Base-by-base conservation (phyloP, 768 basidiomycete genomes). In the Lentinus brumalis region DNA sequence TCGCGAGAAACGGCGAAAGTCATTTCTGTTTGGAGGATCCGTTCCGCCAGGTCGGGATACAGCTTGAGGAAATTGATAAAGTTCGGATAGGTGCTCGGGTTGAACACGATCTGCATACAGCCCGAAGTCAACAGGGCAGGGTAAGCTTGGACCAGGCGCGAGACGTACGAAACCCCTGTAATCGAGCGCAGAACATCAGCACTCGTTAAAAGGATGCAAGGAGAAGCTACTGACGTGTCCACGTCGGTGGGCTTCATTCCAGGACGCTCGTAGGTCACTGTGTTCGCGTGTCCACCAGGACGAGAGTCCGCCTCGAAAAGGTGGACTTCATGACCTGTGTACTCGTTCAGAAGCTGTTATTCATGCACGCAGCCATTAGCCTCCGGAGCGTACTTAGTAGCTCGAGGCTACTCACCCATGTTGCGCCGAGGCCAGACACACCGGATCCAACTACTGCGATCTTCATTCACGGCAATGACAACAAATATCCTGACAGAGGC, bases 1-100 rank as follows among this genome's bases (percentile, higher is more conserved):
- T 92, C 88, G 50, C 89, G 79, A 4, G 90, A 88, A 41, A 94
- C 83, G 64, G 84, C 83, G 73, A 92, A 92, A 0, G 90, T 87
- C 90, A 92, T 92, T 57, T 86, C 83, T 0, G 89, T 89, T 3
- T 81, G 78, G 44, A 84, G 65, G 32, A 86, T 79, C 4, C 73
- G 62, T 12, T 59, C 53, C 1, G 59, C 74, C 42, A 91, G 80
- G 14, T 72, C 67, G 5, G 79, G 74, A 50, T 81, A 76, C 31
- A 78, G 70, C 15, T 76, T 72, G 38, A 92, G 78, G 70, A 92
- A 93, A 44, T 83, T 81, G 51, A 89, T 79, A 69, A 92, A 90
- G 71, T 92, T 91, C 21, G 89, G 91, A 67, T 91, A 92, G 0
- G 89, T 90, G 40, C 76, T 77, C 0, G 89, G 86, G 69, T 92